These are phyloP conservation scores for Colletotrichum aenigma DNA, from an alignment of 2,329 filamentous ascomycete species.

Conservation along the genomic window DNA sequence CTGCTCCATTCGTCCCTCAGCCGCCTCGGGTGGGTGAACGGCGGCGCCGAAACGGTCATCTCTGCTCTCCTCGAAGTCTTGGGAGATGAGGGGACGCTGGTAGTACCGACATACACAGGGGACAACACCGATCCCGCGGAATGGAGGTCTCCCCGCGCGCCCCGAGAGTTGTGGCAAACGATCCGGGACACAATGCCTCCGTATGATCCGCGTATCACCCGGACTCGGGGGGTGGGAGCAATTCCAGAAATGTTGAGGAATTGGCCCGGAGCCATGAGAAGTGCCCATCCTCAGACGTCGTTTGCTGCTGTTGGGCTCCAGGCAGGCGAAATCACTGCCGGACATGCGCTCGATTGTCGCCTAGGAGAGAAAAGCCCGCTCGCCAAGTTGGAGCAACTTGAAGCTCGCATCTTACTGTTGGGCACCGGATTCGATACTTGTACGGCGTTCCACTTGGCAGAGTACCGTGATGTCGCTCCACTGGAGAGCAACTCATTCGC, in stretches of 20 bases:
- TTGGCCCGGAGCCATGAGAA: conserved; percentile 20
- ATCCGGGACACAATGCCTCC: conserved; percentile 20
- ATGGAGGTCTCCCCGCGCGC: conserved; percentile 21
- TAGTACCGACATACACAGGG: conserved; percentile 20
- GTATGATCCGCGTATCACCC: conserved; percentile 2
- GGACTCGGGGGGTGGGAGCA: conserved; percentile 13
- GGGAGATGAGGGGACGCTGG: conserved; percentile 15
- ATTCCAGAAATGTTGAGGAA: conserved; percentile 18
- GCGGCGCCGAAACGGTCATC: conserved; percentile 19
- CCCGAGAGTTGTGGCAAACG: conserved; percentile 17
- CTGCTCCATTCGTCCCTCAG: conserved; percentile 14
- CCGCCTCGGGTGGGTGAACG: conserved; percentile 8
- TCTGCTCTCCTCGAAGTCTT: conserved; percentile 2
- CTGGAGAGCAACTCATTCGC: conserved; percentile 14
- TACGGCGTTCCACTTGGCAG: conserved; percentile 19
- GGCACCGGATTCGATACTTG: conserved; percentile 18
- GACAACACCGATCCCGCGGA: conserved; percentile 13
- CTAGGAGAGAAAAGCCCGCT: neutral
- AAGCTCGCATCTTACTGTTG: conserved; percentile 11
- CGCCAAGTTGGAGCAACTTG: neutral
- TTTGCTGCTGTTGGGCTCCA: neutral
- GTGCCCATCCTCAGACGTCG: conserved; percentile 22
- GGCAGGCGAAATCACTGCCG: neutral
- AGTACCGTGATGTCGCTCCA: neutral
- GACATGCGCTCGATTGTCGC: neutral